Conservation (phyloP, 2,329 filamentous ascomycete species). For the Pochonia chlamydosporia region DNA sequence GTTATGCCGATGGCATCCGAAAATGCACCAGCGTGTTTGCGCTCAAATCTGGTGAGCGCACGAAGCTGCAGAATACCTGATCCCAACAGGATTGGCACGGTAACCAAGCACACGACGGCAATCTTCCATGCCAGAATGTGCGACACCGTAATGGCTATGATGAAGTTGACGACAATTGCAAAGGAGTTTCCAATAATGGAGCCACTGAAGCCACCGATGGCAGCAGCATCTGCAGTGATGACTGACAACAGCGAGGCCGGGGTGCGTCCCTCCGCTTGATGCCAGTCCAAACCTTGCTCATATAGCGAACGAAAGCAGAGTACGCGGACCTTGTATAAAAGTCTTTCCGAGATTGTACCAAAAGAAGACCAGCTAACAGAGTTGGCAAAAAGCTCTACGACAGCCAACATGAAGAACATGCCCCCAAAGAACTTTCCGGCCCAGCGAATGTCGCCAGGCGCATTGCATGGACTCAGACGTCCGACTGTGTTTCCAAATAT, state of each 20-base stretch:
- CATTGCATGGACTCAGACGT: constrained; percentile 41
- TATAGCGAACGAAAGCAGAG: constrained; percentile 60
- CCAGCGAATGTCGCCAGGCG: constrained; percentile 28
- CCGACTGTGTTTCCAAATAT: constrained; percentile 39
- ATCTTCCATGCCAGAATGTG: constrained; percentile 73
- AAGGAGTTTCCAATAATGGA: constrained; percentile 66
- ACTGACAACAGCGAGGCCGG: constrained; percentile 58
- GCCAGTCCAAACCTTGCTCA: constrained; percentile 64
- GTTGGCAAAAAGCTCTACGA: constrained; percentile 41
- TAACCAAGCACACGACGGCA: constrained; percentile 63
- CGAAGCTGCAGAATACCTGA: constrained; percentile 64
- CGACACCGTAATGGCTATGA: constrained; percentile 62
- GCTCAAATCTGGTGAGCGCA: constrained; percentile 55
- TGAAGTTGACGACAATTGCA: constrained; percentile 61
- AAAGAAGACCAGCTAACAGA: constrained; percentile 46
- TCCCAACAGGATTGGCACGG: constrained; percentile 62
- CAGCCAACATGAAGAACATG: constrained; percentile 49
- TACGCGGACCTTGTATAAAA: constrained; percentile 58
- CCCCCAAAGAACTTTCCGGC: constrained; percentile 44
- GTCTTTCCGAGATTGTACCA: constrained; percentile 49
- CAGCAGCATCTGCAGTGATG: constrained; percentile 64
- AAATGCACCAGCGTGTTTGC: constrained; percentile 59
- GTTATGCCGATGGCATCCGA: constrained; percentile 58
- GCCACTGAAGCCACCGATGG: constrained; percentile 62
- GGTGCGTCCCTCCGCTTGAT: constrained; percentile 58